Evolutionary conservation across 371 early-diverging fungal species (phyloP), one percentile per base, ranked within the genome.

Genomic region (Mortierella sp.): DNA sequence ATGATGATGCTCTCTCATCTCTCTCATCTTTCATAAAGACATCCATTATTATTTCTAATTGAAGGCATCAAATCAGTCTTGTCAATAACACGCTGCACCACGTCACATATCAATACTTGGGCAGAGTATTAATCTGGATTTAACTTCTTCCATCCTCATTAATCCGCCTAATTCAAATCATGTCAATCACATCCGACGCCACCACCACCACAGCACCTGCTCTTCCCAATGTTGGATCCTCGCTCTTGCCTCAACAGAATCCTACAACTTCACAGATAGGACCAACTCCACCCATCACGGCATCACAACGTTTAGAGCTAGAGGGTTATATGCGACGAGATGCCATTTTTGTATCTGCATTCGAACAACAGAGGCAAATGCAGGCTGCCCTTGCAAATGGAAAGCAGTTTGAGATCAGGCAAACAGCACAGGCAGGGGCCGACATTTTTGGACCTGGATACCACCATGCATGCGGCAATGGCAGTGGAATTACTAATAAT

Each of bases 211-310:
- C 62, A 71, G 61, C 61, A 22, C 71, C 71, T 19, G 55, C 37
- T 35, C 58, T 56, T n/a, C 93, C 94, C 70, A 92, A 92, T 42
- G 64, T 64, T 85, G 65, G 47, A 54, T 62, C 75, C 43, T 64
- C 69, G 3, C 54, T 75, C 15, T 31, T 65, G 42, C 69, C 69
- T 26, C 64, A 64, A 32, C 67, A 67, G 55, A 68, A 63, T 45
- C 28, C 72, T 29, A 56, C 66, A 12, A 70, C 70, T 7, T 45
- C 51, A 5, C 70, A 47, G 37, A 62, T 74, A 31, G 80, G 80
- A n/a, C 80, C 80, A 9, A 54, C 28, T 0, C 80, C 80, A 9
- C 22, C 74, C 19, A 49, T 79, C 34, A 67, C 74, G 8, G 64
- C 63, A 17, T 45, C 55, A n/a, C 74, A 79, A 23, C 74, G 74